Evolutionary conservation across 2,329 filamentous ascomycete genomes (phyloP), one percentile per base, ranked within the genome.

Genomic region (Hortaea sp.): DNA sequence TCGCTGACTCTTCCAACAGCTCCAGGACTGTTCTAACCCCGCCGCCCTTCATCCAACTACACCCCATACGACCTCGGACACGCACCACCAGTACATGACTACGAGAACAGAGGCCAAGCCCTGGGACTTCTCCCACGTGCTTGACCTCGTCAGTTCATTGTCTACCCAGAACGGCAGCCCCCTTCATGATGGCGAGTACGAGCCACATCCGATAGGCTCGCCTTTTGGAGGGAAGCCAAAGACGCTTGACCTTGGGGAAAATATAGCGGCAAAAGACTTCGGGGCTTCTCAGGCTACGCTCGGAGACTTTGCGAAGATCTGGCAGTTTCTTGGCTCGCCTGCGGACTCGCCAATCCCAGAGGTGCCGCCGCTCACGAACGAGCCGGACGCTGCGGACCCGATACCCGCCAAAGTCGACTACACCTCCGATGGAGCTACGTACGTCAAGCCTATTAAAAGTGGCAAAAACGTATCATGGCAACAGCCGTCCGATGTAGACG

Each of bases 221-320:
- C 42, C 42, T 6, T 3, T 12, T 10, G 29, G 20, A 29, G 34
- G 27, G 11, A 30, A 12, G 27, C 20, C 34, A 13, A 39, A 12
- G 10, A 29, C 3, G 13, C 12, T 27, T 13, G 13, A 27, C 20
- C 10, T 7, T 10, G 13, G 10, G 13, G 38, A 43, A 20, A 44
- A 47, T 31, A 43, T 49, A 42, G 46, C 50, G 28, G 46, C 43
- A 38, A 46, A 51, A 27, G 52, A 55, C 39, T 51, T 52, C 39
- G 53, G 44, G 12, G 39, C 38, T 31, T 44, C 53, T 20, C 42
- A 49, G 4, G 43, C 50, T 5, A 51, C 54, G 9, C 53, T 74
- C 12, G 71, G 71, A n/a, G 66, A 70, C 50, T 73, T 74, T 52
- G 56, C 54, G 39, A 70, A 67, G 53, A 55, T 74, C n/a, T 74